A percentile compares a stretch with the other conserved stretches of the same genome.
These are phyloP conservation scores for Leccinum incarnatum DNA, from an alignment of 768 basidiomycete genomes.

Conservation along the genomic window DNA sequence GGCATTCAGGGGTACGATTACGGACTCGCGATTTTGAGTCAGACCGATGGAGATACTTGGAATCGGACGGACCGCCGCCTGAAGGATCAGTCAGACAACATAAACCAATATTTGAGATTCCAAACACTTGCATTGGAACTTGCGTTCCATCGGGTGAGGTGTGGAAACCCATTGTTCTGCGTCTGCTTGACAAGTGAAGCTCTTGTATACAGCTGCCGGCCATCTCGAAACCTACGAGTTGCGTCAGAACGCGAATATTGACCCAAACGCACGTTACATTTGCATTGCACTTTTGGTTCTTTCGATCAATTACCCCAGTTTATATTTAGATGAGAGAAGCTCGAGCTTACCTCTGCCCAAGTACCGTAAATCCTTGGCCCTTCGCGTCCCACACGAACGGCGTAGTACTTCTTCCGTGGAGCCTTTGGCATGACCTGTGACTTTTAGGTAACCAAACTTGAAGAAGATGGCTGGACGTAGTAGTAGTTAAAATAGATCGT, in stretches of 20 bases:
- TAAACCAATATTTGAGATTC: not conserved
- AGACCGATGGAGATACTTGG: not conserved
- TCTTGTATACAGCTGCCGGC: constrained; percentile 51
- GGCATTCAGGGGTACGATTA: not conserved
- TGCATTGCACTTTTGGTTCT: constrained; percentile 40
- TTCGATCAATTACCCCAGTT: not conserved
- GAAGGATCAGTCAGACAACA: not conserved
- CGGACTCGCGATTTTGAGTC: not conserved
- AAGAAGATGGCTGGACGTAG: not conserved
- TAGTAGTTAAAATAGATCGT: no score
- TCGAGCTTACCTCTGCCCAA: constrained; percentile 56
- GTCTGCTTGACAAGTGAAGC: constrained; percentile 42
- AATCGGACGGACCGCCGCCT: constrained; percentile 8
- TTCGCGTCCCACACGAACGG: constrained; percentile 54
- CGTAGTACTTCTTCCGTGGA: constrained; percentile 50
- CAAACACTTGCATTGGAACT: constrained; percentile 9
- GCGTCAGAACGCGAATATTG: not conserved
- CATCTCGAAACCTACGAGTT: constrained; percentile 48
- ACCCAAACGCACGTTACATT: constrained; percentile 33
- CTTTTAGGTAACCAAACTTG: not conserved
- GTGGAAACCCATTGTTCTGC: constrained; percentile 51
- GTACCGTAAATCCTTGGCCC: constrained; percentile 55
- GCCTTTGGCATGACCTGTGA: constrained; percentile 28
- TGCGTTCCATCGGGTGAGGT: constrained; percentile 13
- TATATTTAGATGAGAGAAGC: not conserved